phyloP scores from a whole-genome alignment of 345 rosid species.

The Arabidopsis arenosa region DNA sequence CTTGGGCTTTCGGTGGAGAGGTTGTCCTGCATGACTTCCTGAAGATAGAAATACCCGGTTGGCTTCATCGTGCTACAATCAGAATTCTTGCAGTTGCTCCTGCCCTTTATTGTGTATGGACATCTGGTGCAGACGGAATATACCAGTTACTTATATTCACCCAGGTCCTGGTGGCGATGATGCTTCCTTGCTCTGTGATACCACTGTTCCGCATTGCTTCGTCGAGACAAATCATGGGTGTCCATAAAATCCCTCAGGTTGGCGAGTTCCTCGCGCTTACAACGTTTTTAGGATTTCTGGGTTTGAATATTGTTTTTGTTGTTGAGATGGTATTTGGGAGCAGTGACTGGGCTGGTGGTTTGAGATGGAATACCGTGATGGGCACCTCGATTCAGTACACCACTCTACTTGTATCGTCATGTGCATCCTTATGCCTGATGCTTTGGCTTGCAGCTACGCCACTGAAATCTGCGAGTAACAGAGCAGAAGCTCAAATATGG shows the following conservation, averaged over 20 bases:
- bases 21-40: constrained; percentile 77
- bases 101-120: constrained; percentile 87
- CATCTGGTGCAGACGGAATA: constrained; percentile 88
- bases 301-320: constrained; percentile 76
- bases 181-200: constrained; percentile 90
- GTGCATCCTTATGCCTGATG: constrained; percentile 76
- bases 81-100: constrained; percentile 82
- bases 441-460: constrained; percentile 93
- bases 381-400: constrained; percentile 60
- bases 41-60: constrained; percentile 79
- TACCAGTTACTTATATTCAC: constrained; percentile 81
- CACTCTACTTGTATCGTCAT: constrained; percentile 64
- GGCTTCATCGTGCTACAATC: constrained; percentile 90
- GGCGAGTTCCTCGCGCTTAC: constrained; percentile 68
- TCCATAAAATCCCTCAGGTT: constrained; percentile 74
- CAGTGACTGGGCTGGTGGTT: constrained; percentile 89
- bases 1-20: constrained; percentile 87
- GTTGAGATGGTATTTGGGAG: constrained; percentile 87
- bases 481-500: constrained; percentile 59
- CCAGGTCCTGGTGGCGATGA: constrained; percentile 82
- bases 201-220: constrained; percentile 92
- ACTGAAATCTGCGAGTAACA: constrained; percentile 71
- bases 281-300: constrained; percentile 73
- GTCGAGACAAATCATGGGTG: constrained; percentile 86
- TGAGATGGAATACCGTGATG: constrained; percentile 71